Conservation (phyloP, 2,329 filamentous ascomycete genomes). For the Neoarthrinium moseri region DNA sequence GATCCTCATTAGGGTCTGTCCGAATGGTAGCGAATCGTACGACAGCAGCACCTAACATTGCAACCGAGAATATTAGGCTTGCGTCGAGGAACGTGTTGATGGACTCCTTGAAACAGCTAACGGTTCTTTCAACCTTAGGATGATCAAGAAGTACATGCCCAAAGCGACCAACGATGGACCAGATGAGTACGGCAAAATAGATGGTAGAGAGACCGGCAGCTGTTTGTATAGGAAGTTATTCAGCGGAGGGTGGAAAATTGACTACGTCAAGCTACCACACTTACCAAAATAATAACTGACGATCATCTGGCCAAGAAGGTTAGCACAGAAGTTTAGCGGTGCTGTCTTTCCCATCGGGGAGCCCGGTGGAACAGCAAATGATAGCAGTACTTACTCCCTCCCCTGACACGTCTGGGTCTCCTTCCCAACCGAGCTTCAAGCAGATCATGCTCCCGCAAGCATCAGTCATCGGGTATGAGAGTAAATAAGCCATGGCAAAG, state of each 20-base stretch:
- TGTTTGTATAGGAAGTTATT: no score
- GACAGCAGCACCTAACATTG: conserved; percentile 17
- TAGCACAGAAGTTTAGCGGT: no score
- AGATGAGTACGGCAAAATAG: not conserved
- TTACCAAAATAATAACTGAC: not conserved
- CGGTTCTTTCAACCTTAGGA: not conserved
- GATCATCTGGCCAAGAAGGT: not conserved
- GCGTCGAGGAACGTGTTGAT: conserved; percentile 16
- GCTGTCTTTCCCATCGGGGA: no score
- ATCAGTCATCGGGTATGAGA: not conserved
- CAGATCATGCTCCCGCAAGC: not conserved
- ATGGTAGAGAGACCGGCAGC: not conserved
- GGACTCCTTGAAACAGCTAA: conserved; percentile 27
- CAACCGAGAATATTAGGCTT: conserved; percentile 17
- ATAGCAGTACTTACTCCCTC: no score
- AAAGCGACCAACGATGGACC: not conserved
- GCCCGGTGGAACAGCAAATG: no score
- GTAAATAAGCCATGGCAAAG: not conserved
- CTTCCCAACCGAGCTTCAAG: not conserved
- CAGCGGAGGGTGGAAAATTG: no score
- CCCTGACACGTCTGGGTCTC: not conserved
- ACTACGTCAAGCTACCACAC: no score
- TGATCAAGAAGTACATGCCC: conserved; percentile 3
- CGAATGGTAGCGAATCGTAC: conserved; percentile 15
- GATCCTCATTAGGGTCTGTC: conserved; percentile 12